Evolutionary conservation across 2,329 filamentous ascomycete genomes (phyloP).

Genomic region (Penicillium sp.): DNA sequence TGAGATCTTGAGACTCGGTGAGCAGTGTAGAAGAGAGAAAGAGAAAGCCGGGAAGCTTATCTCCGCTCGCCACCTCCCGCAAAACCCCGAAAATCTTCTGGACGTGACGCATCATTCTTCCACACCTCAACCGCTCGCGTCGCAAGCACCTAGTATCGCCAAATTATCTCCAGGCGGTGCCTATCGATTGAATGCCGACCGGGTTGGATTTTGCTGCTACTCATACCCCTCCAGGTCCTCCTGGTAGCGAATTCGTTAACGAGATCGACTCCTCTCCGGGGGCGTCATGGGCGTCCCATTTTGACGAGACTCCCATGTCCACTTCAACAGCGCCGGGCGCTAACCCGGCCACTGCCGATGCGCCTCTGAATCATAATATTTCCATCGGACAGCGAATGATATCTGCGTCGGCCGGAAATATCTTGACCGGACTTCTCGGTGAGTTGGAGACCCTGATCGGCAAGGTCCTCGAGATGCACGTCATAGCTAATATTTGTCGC

Average conservation of each 20-base stretch:
- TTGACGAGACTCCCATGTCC: constrained; percentile 37
- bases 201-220: constrained; percentile 8
- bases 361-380: constrained; percentile 53
- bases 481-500: constrained; percentile 13
- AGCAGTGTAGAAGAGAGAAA: background rate
- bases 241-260: constrained; percentile 10
- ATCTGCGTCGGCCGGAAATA: constrained; percentile 85
- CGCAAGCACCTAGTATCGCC: background rate
- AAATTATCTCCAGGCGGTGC: constrained; percentile 1
- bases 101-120: constrained; percentile 16
- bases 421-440: constrained; percentile 89
- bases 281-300: constrained; percentile 33
- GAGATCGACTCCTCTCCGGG: constrained; percentile 15
- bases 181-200: constrained; percentile 15
- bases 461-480: background rate
- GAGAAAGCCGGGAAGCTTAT: constrained; percentile 18
- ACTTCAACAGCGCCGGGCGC: constrained; percentile 28
- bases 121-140: background rate
- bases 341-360: constrained; percentile 18
- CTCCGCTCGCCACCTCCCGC: constrained; percentile 27
- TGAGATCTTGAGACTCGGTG: constrained; percentile 3
- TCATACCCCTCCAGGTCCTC: constrained; percentile 7
- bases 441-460: constrained; percentile 32
- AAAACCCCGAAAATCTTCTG: constrained; percentile 28
- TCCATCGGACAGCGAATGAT: constrained; percentile 90